A percentile compares a stretch with the other conserved stretches of the same genome.
Conservation (phyloP, 2,329 filamentous ascomycete species). For the Fusarium stilboides region DNA sequence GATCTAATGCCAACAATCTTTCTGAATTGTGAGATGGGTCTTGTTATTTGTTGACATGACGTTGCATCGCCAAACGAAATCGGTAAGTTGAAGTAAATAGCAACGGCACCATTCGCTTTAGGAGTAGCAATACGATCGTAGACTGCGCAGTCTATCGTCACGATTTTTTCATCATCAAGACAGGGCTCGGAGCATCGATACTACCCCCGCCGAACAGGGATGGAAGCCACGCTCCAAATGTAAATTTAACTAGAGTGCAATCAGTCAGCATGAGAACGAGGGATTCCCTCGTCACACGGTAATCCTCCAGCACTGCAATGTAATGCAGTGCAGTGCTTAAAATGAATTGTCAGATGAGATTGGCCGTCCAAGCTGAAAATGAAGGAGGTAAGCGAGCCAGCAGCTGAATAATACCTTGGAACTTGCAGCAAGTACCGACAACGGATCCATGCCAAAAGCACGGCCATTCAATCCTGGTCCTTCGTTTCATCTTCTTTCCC, state of each 20-base stretch:
- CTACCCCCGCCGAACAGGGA: slow-evolving; percentile 5
- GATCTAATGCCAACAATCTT: slow-evolving; percentile 35
- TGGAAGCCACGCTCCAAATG: slow-evolving; percentile 7
- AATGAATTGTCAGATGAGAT: slow-evolving; percentile 10
- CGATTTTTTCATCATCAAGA: slow-evolving; percentile 28
- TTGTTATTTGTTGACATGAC: slow-evolving; percentile 39
- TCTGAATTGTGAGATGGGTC: slow-evolving; percentile 34
- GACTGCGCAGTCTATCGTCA: slow-evolving; percentile 17
- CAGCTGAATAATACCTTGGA: slow-evolving; percentile 31
- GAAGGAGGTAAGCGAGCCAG: slow-evolving; percentile 26
- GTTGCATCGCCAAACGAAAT: slow-evolving; percentile 33
- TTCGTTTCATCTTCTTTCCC: slow-evolving; percentile 38
- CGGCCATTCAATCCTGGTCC: slow-evolving; percentile 25
- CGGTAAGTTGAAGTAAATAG: slow-evolving; percentile 29
- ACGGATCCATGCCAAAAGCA: slow-evolving; percentile 33
- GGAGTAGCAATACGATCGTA: neutral
- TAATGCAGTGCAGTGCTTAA: neutral
- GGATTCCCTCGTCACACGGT: slow-evolving; percentile 4
- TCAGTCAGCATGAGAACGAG: neutral
- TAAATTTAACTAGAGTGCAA: slow-evolving; percentile 8
- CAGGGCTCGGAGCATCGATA: slow-evolving; percentile 18
- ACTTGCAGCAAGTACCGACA: slow-evolving; percentile 25
- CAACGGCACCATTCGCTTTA: slow-evolving; percentile 19
- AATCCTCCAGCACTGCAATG: neutral
- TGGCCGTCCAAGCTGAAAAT: slow-evolving; percentile 20